Evolutionary conservation across 2,329 filamentous ascomycete genomes (phyloP), one percentile per base, ranked within the genome.

Genomic region (Colletotrichum cereale): DNA sequence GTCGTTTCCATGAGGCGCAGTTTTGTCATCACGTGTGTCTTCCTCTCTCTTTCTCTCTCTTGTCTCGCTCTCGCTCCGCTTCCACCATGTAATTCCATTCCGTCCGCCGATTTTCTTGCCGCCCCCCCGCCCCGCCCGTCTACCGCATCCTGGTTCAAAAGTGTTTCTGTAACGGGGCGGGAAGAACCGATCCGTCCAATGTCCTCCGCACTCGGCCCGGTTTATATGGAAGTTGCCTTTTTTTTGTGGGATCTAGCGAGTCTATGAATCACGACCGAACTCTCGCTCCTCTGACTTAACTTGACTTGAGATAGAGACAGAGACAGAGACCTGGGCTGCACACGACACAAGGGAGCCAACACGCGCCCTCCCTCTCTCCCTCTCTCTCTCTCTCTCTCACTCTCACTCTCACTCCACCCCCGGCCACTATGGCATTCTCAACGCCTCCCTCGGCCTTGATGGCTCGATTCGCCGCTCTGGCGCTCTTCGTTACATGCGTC

Each of bases 11-110:
- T 29, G 42, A 29, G 47, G 29, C 40, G 42, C 42, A 62, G 38
- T 71, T 71, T 71, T 44, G 42, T 12, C 50, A 71, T 62, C 64
- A 68, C 64, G 50, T 67, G 64, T 67, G 64, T 63, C 34, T 66
- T 31, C 48, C 3, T 55, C n/a, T 40, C 38, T 44, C 44, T 26
- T 34, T 21, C 14, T 52, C 6, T 8, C 8, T 38, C 10, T 36
- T 31, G 11, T 29, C 47, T 40, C n/a, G n/a, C 48, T n/a, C 48
- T 31, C 40, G 48, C 42, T n/a, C 38, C 36, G 6, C 47, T 31
- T 31, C 4, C 21, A 26, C 18, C 24, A n/a, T 38, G 31, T 31
- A 18, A 38, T 38, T 11, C 11, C 10, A 38, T 38, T 38, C 36
- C 16, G 36, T 18, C 48, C 50, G 24, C 29, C 50, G 38, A 56